phyloP scores from a whole-genome alignment of 306 rosid species.

The Rosa multiflora region DNA sequence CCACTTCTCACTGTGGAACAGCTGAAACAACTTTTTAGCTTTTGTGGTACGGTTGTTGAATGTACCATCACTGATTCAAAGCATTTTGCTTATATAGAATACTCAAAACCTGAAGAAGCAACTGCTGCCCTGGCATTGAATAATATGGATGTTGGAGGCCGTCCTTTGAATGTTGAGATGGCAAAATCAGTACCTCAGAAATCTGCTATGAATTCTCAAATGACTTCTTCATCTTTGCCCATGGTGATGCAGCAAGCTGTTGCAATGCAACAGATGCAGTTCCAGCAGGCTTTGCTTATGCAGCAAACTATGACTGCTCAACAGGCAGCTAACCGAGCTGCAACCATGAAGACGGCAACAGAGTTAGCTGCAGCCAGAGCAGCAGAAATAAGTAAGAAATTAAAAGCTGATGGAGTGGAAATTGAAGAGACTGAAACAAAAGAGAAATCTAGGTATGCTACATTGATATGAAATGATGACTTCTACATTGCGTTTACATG shows the following conservation, averaged over 20 bases:
- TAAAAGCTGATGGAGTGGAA: slow-evolving; percentile 70
- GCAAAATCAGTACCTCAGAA: slow-evolving; percentile 92
- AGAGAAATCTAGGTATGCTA: slow-evolving; percentile 69
- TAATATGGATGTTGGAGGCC: slow-evolving; percentile 96
- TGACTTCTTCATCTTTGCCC: slow-evolving; percentile 84
- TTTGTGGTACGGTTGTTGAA: slow-evolving; percentile 93
- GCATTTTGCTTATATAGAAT: slow-evolving; percentile 98
- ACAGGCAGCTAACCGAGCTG: slow-evolving; percentile 95
- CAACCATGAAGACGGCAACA: slow-evolving; percentile 95
- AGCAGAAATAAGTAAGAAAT: slow-evolving; percentile 90
- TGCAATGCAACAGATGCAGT: slow-evolving; percentile 99
- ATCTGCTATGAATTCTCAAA: slow-evolving; percentile 54
- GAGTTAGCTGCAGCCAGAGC: slow-evolving; percentile 99
- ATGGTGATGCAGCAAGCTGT: slow-evolving; percentile 99
- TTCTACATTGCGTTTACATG: not conserved
- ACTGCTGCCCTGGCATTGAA: slow-evolving; percentile 89
- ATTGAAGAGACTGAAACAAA: slow-evolving; percentile 42
- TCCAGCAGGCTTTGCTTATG: slow-evolving; percentile 96
- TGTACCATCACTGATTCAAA: slow-evolving; percentile 93
- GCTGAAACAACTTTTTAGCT: slow-evolving; percentile 89
- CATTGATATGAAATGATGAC: not conserved
- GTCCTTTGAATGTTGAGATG: slow-evolving; percentile 99
- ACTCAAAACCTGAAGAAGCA: slow-evolving; percentile 92
- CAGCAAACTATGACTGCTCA: slow-evolving; percentile 94
- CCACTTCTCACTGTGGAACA: slow-evolving; percentile 97